Percentiles rank a stretch among this genome's conserved stretches.
phyloP scores from a whole-genome alignment of 2,329 filamentous ascomycete species.

The Rhinocladiella mackenziei region DNA sequence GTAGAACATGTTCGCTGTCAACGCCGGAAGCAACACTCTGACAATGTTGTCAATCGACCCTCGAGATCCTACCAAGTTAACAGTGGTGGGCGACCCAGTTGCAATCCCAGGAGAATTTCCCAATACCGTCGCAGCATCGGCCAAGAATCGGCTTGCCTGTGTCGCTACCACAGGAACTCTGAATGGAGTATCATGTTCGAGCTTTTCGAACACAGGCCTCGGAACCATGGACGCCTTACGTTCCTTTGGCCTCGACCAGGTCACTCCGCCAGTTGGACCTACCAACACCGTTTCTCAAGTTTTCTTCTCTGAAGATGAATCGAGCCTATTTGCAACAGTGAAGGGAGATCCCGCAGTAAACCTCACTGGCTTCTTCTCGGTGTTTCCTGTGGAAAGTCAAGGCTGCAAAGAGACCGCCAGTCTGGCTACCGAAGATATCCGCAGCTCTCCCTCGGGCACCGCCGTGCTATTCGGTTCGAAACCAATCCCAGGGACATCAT shows the following conservation, averaged over 20 bases:
- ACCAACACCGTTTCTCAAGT: constrained; percentile 58
- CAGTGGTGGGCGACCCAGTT: constrained; percentile 34
- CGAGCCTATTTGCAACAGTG: constrained; percentile 52
- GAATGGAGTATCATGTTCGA: constrained; percentile 39
- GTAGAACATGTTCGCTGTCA: constrained; percentile 32
- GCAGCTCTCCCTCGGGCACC: constrained; percentile 52
- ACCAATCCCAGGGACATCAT: constrained; percentile 42
- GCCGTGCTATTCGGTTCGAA: constrained; percentile 55
- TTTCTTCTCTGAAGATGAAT: constrained; percentile 56
- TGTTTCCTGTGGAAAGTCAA: constrained; percentile 44
- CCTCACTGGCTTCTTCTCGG: constrained; percentile 55
- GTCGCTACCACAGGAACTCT: constrained; percentile 37
- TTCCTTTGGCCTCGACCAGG: constrained; percentile 51
- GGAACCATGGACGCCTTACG: constrained; percentile 35
- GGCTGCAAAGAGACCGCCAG: constrained; percentile 11
- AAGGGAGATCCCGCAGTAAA: constrained; percentile 57
- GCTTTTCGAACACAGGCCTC: constrained; percentile 33
- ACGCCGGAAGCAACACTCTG: constrained; percentile 40
- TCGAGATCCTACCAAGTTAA: constrained; percentile 33
- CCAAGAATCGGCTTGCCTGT: constrained; percentile 37
- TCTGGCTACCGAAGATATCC: constrained; percentile 30
- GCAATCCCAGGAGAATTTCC: constrained; percentile 39
- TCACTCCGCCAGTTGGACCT: constrained; percentile 56
- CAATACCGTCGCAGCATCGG: constrained; percentile 38
- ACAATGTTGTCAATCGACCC: constrained; percentile 37